Conservation (phyloP, 768 basidiomycete genomes). For the Royoungia palumana region DNA sequence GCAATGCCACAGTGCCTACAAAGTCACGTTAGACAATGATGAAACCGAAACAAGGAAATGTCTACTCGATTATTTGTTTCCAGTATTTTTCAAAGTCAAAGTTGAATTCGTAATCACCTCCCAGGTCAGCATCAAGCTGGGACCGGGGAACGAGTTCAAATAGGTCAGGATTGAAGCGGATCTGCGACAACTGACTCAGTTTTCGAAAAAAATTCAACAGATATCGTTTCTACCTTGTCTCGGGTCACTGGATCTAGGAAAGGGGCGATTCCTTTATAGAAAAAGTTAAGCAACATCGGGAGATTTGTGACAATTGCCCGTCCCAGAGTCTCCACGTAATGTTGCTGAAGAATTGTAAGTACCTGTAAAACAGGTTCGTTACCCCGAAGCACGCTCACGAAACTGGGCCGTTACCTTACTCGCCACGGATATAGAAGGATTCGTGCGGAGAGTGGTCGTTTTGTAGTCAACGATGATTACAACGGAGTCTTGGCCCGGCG, state of each 20-base stretch:
- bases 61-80: conserved; percentile 71
- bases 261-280: conserved; percentile 81
- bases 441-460: conserved; percentile 74
- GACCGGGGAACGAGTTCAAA: conserved; percentile 66
- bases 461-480: conserved; percentile 87
- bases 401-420: conserved; percentile 48
- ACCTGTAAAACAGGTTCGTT: conserved; percentile 42
- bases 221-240: conserved; percentile 57
- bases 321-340: conserved; percentile 87
- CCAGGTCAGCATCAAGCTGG: conserved; percentile 82
- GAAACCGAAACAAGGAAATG: not conserved
- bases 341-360: conserved; percentile 77
- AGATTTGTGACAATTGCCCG: conserved; percentile 82
- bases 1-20: conserved; percentile 56
- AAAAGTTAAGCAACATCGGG: conserved; percentile 68
- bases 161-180: conserved; percentile 87
- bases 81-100: conserved; percentile 76
- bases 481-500: conserved; percentile 76
- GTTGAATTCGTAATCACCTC: conserved; percentile 69
- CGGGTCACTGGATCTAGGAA: conserved; percentile 87
- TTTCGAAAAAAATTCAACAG: not conserved
- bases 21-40: not conserved
- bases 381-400: not conserved
- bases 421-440: conserved; percentile 79
- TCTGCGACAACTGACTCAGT: conserved; percentile 38